These are phyloP conservation scores for Cunninghamia lanceolata DNA, from an alignment of 75 land plant species.

Conservation along the genomic window DNA sequence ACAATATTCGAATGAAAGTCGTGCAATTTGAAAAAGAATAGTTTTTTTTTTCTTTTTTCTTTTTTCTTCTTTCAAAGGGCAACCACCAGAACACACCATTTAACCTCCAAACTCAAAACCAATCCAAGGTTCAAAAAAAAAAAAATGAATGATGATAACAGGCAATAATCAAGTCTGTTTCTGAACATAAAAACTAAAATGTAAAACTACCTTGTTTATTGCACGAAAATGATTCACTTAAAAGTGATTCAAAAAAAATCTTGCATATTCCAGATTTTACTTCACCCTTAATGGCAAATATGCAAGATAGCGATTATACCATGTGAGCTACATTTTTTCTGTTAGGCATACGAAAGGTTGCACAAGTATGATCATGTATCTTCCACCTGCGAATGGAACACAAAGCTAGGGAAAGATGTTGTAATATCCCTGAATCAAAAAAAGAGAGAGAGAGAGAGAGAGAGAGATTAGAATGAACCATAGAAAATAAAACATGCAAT, in stretches of 20 bases:
- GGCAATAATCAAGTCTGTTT: neutral
- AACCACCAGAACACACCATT: neutral
- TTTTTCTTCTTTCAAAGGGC: neutral
- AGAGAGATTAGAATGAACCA: neutral
- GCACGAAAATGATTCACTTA: neutral
- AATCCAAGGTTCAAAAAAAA: neutral
- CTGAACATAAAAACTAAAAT: neutral
- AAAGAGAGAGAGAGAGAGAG: no score
- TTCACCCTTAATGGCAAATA: neutral
- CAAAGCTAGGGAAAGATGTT: constrained; percentile 50
- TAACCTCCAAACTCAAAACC: neutral
- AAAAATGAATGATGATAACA: constrained; percentile 1
- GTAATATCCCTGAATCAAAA: constrained; percentile 42
- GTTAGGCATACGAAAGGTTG: neutral
- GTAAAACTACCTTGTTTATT: neutral
- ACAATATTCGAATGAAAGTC: neutral
- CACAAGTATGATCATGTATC: constrained; percentile 27
- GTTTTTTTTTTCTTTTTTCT: neutral
- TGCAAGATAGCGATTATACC: neutral
- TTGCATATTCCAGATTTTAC: neutral
- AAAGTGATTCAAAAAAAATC: neutral
- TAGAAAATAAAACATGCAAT: neutral
- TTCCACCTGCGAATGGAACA: constrained; percentile 52
- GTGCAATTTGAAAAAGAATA: neutral
- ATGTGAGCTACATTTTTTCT: constrained; percentile 8